Percentiles rank a stretch among this genome's conserved stretches.
phyloP scores from a whole-genome alignment of 2,329 filamentous ascomycete genomes.

The Talaromyces sp. region DNA sequence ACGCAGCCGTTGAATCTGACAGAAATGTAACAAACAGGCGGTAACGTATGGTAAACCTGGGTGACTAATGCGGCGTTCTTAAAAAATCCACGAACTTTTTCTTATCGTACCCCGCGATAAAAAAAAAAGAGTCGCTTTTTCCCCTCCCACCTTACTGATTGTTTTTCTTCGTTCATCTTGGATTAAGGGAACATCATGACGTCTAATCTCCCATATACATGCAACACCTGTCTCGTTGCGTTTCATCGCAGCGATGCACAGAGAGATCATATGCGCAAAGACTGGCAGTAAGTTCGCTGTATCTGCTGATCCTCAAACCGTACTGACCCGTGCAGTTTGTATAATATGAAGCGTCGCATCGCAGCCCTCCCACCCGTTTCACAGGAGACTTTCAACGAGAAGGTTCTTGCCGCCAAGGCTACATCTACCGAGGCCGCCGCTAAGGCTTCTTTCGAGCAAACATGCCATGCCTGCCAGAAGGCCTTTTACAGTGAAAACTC shows the following conservation, averaged over 20 bases:
- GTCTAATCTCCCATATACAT: slow-evolving; percentile 70
- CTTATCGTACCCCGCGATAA: slow-evolving; percentile 28
- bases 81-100: slow-evolving; percentile 16
- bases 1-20: too few relatives aligned
- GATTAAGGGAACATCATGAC: slow-evolving; percentile 17
- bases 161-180: background rate
- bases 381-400: slow-evolving; percentile 91
- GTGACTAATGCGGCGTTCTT: background rate
- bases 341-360: slow-evolving; percentile 94
- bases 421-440: slow-evolving; percentile 80
- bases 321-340: slow-evolving; percentile 63
- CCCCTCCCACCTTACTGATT: slow-evolving; percentile 3
- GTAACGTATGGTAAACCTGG: too few relatives aligned
- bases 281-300: slow-evolving; percentile 81
- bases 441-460: slow-evolving; percentile 83
- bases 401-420: slow-evolving; percentile 89
- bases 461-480: slow-evolving; percentile 81
- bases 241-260: slow-evolving; percentile 94
- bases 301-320: background rate
- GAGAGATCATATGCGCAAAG: slow-evolving; percentile 93
- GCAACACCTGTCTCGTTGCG: slow-evolving; percentile 96
- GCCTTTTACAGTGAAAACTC: slow-evolving; percentile 97
- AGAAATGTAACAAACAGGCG: too few relatives aligned
- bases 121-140: slow-evolving; percentile 30
- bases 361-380: slow-evolving; percentile 87